These are phyloP conservation scores for Xylariaceae sp. DNA, from an alignment of 2,329 filamentous ascomycete species.

Conservation along the genomic window DNA sequence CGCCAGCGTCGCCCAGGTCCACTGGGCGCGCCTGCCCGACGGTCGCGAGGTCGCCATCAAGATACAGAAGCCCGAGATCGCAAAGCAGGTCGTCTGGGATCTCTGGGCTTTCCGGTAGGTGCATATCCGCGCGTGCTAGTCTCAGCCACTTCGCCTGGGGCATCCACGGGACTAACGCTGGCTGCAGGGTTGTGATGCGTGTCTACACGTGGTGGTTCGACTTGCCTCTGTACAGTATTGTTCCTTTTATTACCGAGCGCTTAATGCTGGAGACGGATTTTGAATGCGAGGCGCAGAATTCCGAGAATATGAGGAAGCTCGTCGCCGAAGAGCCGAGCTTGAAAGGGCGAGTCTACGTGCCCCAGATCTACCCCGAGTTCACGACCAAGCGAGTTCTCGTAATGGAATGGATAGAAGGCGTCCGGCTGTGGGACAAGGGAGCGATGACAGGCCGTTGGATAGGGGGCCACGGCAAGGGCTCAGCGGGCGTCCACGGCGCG, in stretches of 20 bases:
- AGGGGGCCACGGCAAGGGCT: slow-evolving; percentile 67
- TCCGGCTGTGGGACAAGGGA: slow-evolving; percentile 86
- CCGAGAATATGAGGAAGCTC: slow-evolving; percentile 71
- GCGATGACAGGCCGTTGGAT: slow-evolving; percentile 70
- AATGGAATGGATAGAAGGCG: slow-evolving; percentile 95
- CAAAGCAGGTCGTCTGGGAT: slow-evolving; percentile 86
- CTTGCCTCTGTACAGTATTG: slow-evolving; percentile 82
- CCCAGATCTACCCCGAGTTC: slow-evolving; percentile 73
- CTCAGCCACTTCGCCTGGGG: neutral
- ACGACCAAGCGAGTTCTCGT: slow-evolving; percentile 80
- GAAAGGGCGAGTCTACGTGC: slow-evolving; percentile 77
- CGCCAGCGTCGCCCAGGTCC: slow-evolving; percentile 92
- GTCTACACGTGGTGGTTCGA: slow-evolving; percentile 86
- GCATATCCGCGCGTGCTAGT: neutral
- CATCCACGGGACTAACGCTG: neutral
- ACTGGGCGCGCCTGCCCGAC: slow-evolving; percentile 82
- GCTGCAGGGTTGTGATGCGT: slow-evolving; percentile 61
- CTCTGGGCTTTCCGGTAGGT: slow-evolving; percentile 84
- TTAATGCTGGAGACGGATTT: slow-evolving; percentile 92
- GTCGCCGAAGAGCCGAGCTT: slow-evolving; percentile 70
- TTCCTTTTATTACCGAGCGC: slow-evolving; percentile 91
- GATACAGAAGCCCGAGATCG: slow-evolving; percentile 93
- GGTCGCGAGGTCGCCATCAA: slow-evolving; percentile 92
- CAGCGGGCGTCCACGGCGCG: slow-evolving; percentile 66
- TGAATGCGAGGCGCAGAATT: slow-evolving; percentile 81